These are phyloP conservation scores for Allium fistulosum DNA, from an alignment of 106 monocot species.

Conservation along the genomic window DNA sequence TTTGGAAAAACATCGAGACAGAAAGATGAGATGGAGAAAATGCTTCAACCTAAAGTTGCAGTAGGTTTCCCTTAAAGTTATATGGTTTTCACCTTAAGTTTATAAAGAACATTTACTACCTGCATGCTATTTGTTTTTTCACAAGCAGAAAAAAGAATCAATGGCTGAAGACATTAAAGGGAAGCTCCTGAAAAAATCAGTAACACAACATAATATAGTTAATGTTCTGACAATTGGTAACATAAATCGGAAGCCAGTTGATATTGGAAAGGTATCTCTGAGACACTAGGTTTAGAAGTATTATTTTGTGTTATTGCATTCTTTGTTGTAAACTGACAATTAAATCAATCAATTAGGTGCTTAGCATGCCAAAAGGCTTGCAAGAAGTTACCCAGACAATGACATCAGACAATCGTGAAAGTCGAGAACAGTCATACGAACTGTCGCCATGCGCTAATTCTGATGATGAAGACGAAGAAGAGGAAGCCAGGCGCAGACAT, in stretches of 20 bases:
- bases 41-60: conserved; percentile 7
- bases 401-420: conserved; percentile 11
- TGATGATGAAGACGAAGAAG: conserved; percentile 72
- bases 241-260: too few relatives aligned
- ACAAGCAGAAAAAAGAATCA: not conserved
- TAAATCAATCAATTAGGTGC: conserved; percentile 12
- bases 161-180: not conserved
- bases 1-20: conserved; percentile 28
- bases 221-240: too few relatives aligned
- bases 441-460: conserved; percentile 88
- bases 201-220: too few relatives aligned
- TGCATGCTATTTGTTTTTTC: not conserved
- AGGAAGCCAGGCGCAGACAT: conserved; percentile 29
- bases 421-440: conserved; percentile 51
- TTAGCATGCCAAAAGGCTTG: conserved; percentile 6
- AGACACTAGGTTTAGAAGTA: too few relatives aligned
- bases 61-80: not conserved
- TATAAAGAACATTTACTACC: not conserved
- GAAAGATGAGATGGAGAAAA: conserved; percentile 29
- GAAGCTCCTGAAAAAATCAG: too few relatives aligned
- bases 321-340: not conserved
- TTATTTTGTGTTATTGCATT: not conserved
- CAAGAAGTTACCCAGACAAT: conserved; percentile 18
- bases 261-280: too few relatives aligned
- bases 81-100: not conserved